Base-by-base conservation (phyloP, 2,329 filamentous ascomycete species). In the Aspergillus fumigatus region DNA sequence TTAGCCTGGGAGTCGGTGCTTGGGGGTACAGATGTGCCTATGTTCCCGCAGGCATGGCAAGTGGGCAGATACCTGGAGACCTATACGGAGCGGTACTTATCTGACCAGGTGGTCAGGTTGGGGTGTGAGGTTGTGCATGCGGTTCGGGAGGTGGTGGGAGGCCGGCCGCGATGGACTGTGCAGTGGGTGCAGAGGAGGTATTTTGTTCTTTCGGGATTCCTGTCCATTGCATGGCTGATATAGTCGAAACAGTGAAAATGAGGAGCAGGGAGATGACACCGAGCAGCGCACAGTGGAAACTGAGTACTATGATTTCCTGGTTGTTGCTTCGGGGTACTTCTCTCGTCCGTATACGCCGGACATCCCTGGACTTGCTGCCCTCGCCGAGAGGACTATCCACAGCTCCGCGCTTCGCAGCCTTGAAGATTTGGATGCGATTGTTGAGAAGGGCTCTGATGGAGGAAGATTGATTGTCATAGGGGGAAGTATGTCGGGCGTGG, bases 401-500 rank as follows among this genome's bases (percentile, higher is more conserved):
- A 92, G 88, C 72, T 88, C 87, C 50, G 73, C 81, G 27, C 86
- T 90, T 52, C 79, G 87, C 3, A 77, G 82, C 53, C 70, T 88
- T 1, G 64, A 72, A 0, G 68, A 75, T 4, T 49, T 66, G 32
- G 3, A 49, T 2, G 4, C 10, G n/a, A 43, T 61, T 25, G 50
- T 62, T 3, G 41, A 60, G 19, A 51, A 50, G 3, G 38, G 48
- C 5, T 26, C 32, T 1, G 64, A 66, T 0, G 78, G 78, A 1
- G 82, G 83, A 19, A 89, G 86, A 65, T 84, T 94, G 17, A 78
- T 91, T 1, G 79, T 95, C 0, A 83, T 92, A 1, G 90, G 90
- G 0, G 90, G 89, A 0, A 89, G 92, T 65, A 92, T 94, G 82
- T 93, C 89, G 2, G 90, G 89, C 0, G 83, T 89, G 4, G 90